Evolutionary conservation across 352 stramenopile species (phyloP).

Genomic region (Phytophthora pinifolia): DNA sequence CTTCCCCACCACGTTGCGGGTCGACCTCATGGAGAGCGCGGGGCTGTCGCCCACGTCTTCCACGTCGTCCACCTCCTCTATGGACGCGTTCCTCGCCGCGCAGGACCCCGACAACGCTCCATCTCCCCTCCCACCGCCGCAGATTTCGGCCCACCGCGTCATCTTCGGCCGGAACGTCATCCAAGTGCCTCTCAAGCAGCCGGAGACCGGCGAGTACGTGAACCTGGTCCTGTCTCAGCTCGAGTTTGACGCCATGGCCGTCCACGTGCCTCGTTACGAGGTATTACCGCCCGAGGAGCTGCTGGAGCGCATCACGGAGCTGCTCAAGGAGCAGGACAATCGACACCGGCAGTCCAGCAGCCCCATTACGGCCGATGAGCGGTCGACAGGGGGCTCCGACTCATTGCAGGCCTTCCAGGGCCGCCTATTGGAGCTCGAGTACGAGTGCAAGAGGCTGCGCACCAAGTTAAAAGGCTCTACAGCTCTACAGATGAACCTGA

Average conservation of each 20-base stretch:
- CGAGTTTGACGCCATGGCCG: constrained; percentile 76
- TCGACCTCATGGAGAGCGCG: constrained; percentile 6
- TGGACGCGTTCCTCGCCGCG: constrained; percentile 32
- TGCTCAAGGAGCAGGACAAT: constrained; percentile 54
- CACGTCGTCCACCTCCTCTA: constrained; percentile 29
- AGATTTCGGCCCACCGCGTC: constrained; percentile 36
- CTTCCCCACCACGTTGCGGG: not conserved
- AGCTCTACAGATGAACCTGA: constrained; percentile 63
- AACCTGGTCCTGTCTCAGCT: constrained; percentile 76
- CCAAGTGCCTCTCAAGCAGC: constrained; percentile 67
- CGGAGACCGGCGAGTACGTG: constrained; percentile 48
- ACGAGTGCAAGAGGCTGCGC: constrained; percentile 63
- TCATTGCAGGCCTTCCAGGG: constrained; percentile 53
- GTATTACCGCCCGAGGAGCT: constrained; percentile 54
- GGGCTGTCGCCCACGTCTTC: constrained; percentile 26
- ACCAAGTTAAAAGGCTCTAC: constrained; percentile 59
- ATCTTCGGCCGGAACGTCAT: constrained; percentile 74
- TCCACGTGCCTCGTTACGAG: constrained; percentile 73
- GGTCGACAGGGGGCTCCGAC: constrained; percentile 8
- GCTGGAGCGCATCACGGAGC: constrained; percentile 55
- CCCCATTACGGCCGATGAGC: constrained; percentile 9
- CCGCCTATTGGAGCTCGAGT: constrained; percentile 67
- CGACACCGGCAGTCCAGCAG: constrained; percentile 20
- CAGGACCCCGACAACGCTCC: constrained; percentile 18
- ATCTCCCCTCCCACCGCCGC: constrained; percentile 19